phyloP scores from a whole-genome alignment of 2,329 filamentous ascomycete species.

The Dryadomyces quercus-mongolicae region DNA sequence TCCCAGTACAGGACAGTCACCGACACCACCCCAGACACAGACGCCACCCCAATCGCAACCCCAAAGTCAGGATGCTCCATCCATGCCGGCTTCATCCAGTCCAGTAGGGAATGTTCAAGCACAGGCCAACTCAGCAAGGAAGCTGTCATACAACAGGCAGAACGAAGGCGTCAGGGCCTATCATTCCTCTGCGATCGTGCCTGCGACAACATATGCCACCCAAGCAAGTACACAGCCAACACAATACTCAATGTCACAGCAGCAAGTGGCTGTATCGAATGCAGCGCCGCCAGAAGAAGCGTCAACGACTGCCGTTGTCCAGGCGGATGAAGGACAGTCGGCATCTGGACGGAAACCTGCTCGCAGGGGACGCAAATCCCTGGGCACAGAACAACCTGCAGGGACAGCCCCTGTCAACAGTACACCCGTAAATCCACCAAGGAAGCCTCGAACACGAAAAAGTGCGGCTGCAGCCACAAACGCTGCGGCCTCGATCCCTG shows the following conservation, averaged over 20 bases:
- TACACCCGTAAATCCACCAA: not conserved
- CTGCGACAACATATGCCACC: not conserved
- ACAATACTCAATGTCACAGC: not conserved
- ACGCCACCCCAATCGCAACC: not conserved
- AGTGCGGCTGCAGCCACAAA: not conserved
- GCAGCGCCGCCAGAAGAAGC: not conserved
- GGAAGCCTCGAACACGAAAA: conserved; percentile 5
- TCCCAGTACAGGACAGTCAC: conserved; percentile 3
- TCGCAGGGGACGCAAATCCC: too few relatives aligned
- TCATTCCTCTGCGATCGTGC: not conserved
- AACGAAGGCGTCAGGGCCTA: not conserved
- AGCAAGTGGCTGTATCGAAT: not conserved
- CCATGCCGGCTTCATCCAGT: not conserved
- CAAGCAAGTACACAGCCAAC: not conserved
- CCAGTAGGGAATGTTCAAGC: too few relatives aligned
- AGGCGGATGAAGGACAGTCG: not conserved
- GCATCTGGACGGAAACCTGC: not conserved
- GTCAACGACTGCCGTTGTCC: not conserved
- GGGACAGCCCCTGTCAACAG: too few relatives aligned
- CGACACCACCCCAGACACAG: not conserved
- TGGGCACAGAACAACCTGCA: too few relatives aligned
- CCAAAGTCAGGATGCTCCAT: not conserved
- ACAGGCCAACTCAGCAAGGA: conserved; percentile 7
- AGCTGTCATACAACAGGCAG: not conserved
- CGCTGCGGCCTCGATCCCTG: not conserved